phyloP scores from a whole-genome alignment of 2,329 filamentous ascomycete species.

The Dendrostoma leiphaemia region DNA sequence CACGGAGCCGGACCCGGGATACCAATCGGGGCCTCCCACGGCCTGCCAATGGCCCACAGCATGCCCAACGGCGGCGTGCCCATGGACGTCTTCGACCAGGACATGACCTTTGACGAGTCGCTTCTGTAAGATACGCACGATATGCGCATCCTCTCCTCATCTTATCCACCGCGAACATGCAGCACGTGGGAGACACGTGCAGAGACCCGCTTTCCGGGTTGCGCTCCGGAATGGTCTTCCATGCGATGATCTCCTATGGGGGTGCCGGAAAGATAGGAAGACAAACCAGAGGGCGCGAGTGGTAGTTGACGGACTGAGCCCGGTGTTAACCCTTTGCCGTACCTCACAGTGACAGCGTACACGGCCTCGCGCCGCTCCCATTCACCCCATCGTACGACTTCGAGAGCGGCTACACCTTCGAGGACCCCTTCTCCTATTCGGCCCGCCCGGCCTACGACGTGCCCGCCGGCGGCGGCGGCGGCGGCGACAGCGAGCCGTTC shows the following conservation, averaged over 20 bases:
- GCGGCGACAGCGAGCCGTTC: slow-evolving; percentile 22
- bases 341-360: slow-evolving; percentile 38
- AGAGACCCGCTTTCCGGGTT: background rate
- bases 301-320: background rate
- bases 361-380: slow-evolving; percentile 43
- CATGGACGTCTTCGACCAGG: slow-evolving; percentile 52
- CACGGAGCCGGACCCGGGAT: slow-evolving; percentile 36
- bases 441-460: slow-evolving; percentile 45
- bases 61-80: slow-evolving; percentile 12
- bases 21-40: slow-evolving; percentile 9
- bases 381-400: slow-evolving; percentile 62
- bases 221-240: background rate
- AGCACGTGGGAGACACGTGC: background rate
- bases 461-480: no score
- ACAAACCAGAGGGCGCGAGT: no score
- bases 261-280: no score
- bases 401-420: slow-evolving; percentile 60
- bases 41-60: slow-evolving; percentile 7
- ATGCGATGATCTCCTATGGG: no score
- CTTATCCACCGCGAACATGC: background rate
- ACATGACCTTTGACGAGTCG: slow-evolving; percentile 54
- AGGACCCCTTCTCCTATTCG: slow-evolving; percentile 63
- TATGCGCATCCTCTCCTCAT: background rate
- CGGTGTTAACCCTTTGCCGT: slow-evolving; percentile 6
- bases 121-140: slow-evolving; percentile 44